A percentile compares a stretch with the other conserved stretches of the same genome.
These are phyloP conservation scores for Chlorella sp. DNA, from an alignment of 139 green algal genomes.

Conservation along the genomic window DNA sequence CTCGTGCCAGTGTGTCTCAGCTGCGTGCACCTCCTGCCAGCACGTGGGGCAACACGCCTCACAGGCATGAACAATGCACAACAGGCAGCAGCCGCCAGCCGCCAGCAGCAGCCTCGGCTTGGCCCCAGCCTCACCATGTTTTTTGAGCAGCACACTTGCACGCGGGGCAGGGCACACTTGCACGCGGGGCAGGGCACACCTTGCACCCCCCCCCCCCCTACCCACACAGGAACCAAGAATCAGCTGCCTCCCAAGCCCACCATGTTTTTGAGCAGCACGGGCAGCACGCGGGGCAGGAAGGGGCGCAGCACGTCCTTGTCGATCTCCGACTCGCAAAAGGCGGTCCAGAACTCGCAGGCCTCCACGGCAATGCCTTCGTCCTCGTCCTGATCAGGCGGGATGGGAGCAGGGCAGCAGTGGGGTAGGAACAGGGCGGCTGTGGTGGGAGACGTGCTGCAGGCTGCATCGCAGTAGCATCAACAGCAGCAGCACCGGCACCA, in stretches of 20 bases:
- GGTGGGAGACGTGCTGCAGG: too few relatives aligned
- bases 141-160: too few relatives aligned
- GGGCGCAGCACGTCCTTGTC: slow-evolving; percentile 74
- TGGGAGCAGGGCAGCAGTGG: background rate
- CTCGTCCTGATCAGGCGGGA: slow-evolving; percentile 54
- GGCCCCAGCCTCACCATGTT: background rate
- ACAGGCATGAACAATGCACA: background rate
- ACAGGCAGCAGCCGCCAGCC: background rate
- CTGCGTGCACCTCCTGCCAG: too few relatives aligned
- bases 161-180: too few relatives aligned
- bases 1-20: too few relatives aligned
- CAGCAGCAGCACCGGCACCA: too few relatives aligned
- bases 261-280: slow-evolving; percentile 97
- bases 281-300: slow-evolving; percentile 83
- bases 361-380: slow-evolving; percentile 89
- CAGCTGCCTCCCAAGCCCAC: slow-evolving; percentile 32
- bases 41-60: too few relatives aligned
- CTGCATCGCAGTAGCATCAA: too few relatives aligned
- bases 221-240: too few relatives aligned
- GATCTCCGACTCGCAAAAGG: slow-evolving; percentile 76
- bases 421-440: background rate
- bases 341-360: slow-evolving; percentile 96
- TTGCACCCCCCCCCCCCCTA: too few relatives aligned
- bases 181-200: too few relatives aligned
- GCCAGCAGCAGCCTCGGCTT: background rate